phyloP scores from a whole-genome alignment of 768 basidiomycete genomes.

The Crucibulum laeve region DNA sequence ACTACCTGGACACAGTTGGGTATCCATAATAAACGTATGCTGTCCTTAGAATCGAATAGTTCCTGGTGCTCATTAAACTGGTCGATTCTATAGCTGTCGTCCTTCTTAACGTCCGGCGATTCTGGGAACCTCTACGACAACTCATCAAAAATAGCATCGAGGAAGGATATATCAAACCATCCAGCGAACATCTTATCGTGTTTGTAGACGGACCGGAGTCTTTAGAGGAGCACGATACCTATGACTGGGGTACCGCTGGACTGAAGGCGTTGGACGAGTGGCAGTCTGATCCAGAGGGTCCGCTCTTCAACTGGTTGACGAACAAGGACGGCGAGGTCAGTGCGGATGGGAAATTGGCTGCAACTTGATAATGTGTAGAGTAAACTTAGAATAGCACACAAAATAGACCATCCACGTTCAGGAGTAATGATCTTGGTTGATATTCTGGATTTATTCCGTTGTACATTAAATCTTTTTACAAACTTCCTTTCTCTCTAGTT shows the following conservation, averaged over 20 bases:
- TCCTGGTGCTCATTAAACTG: not conserved
- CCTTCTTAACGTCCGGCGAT: conserved; percentile 79
- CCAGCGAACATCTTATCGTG: conserved; percentile 56
- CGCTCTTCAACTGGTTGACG: conserved; percentile 48
- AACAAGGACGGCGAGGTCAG: conserved; percentile 24
- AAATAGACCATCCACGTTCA: too few species aligned
- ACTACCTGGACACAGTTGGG: conserved; percentile 93
- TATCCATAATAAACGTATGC: conserved; percentile 78
- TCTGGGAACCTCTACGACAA: conserved; percentile 77
- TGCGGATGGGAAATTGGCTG: conserved; percentile 9
- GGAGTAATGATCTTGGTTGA: too few species aligned
- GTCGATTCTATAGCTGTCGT: conserved; percentile 56
- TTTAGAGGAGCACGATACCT: conserved; percentile 46
- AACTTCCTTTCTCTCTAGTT: too few species aligned
- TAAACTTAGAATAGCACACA: too few species aligned
- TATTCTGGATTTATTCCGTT: too few species aligned
- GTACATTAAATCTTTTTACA: too few species aligned
- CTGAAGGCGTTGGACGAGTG: conserved; percentile 62
- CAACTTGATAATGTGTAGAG: conserved; percentile 3
- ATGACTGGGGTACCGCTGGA: conserved; percentile 77
- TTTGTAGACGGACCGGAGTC: conserved; percentile 74
- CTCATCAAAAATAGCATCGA: conserved; percentile 65
- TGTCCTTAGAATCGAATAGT: not conserved
- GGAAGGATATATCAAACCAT: conserved; percentile 69
- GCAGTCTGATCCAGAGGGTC: conserved; percentile 26